Percentiles rank a stretch among this genome's conserved stretches.
Conservation (phyloP, 179 eudicot genomes). For the Spinacia oleracea region DNA sequence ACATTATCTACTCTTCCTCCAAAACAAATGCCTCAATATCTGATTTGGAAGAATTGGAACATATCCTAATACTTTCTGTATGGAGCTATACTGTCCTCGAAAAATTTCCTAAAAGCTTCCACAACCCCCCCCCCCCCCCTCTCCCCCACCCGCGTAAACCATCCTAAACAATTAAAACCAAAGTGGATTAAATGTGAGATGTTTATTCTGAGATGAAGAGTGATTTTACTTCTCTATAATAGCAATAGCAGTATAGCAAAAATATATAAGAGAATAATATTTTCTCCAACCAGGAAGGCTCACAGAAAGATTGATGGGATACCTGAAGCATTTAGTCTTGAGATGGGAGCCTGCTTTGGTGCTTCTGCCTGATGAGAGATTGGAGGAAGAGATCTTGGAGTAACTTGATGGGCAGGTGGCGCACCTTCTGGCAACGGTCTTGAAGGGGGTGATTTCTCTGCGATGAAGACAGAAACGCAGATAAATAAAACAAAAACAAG, state of each 20-base stretch:
- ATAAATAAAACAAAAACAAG: constrained; percentile 8
- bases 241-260: no score
- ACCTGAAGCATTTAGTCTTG: constrained; percentile 34
- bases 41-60: neutral
- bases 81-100: neutral
- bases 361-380: constrained; percentile 31
- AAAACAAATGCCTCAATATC: neutral
- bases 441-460: constrained; percentile 29
- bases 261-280: neutral
- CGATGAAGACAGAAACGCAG: neutral
- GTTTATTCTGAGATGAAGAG: neutral
- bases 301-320: constrained; percentile 14
- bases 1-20: neutral
- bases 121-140: neutral
- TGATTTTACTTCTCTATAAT: no score
- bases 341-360: constrained; percentile 29
- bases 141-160: neutral
- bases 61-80: neutral
- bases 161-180: neutral
- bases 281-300: neutral
- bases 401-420: constrained; percentile 28
- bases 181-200: neutral
- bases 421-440: constrained; percentile 24
- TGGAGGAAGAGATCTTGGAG: constrained; percentile 25
- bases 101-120: neutral